Evolutionary conservation across 73 alveolate species (phyloP).

Genomic region (Vitrella brassicaformis): DNA sequence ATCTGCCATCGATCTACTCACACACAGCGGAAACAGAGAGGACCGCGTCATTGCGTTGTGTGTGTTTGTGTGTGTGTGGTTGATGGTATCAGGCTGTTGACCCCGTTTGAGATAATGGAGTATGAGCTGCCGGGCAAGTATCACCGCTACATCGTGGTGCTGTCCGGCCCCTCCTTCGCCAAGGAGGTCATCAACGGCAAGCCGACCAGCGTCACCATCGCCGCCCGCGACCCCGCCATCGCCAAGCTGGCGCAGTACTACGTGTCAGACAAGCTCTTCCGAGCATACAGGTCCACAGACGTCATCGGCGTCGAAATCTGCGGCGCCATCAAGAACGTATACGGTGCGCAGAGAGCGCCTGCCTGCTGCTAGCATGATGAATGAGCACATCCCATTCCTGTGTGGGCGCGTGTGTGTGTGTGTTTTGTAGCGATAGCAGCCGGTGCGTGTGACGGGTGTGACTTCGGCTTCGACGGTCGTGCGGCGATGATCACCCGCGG

Average conservation of each 20-base stretch:
- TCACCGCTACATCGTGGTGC: background rate
- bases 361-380: too few species aligned
- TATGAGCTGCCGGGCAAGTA: background rate
- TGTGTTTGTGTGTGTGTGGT: too few species aligned
- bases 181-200: background rate
- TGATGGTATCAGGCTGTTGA: too few species aligned
- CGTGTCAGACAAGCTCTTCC: background rate
- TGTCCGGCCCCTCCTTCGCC: background rate
- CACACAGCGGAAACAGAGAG: too few species aligned
- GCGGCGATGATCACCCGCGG: background rate
- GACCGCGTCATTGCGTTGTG: too few species aligned
- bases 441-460: background rate
- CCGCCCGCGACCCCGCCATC: background rate
- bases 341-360: too few species aligned
- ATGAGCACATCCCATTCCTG: too few species aligned
- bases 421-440: background rate
- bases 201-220: background rate
- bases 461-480: background rate
- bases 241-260: background rate
- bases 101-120: background rate
- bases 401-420: too few species aligned
- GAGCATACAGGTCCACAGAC: background rate
- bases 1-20: too few species aligned
- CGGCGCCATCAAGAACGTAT: background rate
- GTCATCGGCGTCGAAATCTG: background rate